Conservation (phyloP, 1,139 yeast genomes). For the Saccharomyces hybrid region DNA sequence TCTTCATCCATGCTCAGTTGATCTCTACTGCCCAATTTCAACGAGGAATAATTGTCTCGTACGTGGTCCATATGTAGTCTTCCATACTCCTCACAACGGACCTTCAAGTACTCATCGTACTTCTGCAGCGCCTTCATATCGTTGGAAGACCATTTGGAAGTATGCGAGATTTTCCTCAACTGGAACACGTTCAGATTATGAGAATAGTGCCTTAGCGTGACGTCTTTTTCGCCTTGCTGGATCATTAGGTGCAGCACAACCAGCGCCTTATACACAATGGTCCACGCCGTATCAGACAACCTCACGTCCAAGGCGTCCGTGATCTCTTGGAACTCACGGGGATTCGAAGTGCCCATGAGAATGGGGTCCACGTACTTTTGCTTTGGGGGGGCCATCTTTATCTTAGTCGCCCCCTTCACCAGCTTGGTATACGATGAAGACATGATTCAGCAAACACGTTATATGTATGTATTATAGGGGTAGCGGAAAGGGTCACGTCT, state of each 20-base stretch:
- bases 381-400: constrained; percentile 93
- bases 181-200: constrained; percentile 51
- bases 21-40: constrained; percentile 37
- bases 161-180: constrained; percentile 23
- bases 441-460: not conserved
- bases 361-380: constrained; percentile 93
- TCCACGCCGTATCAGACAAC: constrained; percentile 78
- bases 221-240: constrained; percentile 51
- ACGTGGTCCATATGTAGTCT: constrained; percentile 66
- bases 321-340: constrained; percentile 58
- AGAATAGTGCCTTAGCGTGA: constrained; percentile 58
- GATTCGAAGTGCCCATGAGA: constrained; percentile 60
- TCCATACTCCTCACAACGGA: constrained; percentile 65
- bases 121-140: constrained; percentile 59
- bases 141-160: constrained; percentile 36
- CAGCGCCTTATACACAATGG: constrained; percentile 80
- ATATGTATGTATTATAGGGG: not conserved
- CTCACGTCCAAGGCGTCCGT: constrained; percentile 56
- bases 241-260: constrained; percentile 86
- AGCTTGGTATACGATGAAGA: constrained; percentile 34
- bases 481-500: not conserved
- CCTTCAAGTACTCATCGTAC: constrained; percentile 64
- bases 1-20: not conserved
- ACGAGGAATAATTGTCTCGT: constrained; percentile 48
- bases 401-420: constrained; percentile 67